Conservation (phyloP, 495 filamentous ascomycete species). For the Cercophora newfieldiana region DNA sequence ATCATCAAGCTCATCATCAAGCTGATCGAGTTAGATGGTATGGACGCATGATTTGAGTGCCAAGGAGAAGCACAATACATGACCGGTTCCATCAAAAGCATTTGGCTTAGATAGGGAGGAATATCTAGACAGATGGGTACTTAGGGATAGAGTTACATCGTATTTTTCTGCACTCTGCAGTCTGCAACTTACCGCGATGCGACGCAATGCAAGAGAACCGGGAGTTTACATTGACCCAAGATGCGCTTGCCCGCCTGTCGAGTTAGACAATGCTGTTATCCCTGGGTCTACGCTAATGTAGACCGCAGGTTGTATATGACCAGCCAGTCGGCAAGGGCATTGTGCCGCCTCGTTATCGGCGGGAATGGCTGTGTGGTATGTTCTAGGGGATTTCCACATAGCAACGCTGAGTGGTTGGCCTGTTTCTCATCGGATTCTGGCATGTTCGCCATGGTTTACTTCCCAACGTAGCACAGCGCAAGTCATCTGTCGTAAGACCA, state of each 20-base stretch:
- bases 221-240: not conserved
- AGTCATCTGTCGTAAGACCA: too few species aligned
- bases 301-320: too few species aligned
- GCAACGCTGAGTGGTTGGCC: too few species aligned
- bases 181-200: not conserved
- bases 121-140: too few species aligned
- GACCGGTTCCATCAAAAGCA: not conserved
- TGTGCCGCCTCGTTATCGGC: too few species aligned
- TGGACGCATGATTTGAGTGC: slow-evolving; percentile 56
- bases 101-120: not conserved
- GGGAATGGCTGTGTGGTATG: too few species aligned
- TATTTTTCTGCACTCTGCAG: not conserved
- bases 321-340: too few species aligned
- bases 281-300: too few species aligned
- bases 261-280: not conserved
- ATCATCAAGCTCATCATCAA: slow-evolving; percentile 74
- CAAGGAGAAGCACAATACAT: not conserved
- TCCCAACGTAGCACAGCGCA: not conserved
- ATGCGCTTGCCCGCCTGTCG: not conserved
- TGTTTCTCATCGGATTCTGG: too few species aligned
- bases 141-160: not conserved
- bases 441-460: too few species aligned
- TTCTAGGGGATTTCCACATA: too few species aligned
- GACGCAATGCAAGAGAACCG: not conserved
- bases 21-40: slow-evolving; percentile 83